Evolutionary conservation across 768 basidiomycete genomes (phyloP).

Genomic region (Suillus sp.): DNA sequence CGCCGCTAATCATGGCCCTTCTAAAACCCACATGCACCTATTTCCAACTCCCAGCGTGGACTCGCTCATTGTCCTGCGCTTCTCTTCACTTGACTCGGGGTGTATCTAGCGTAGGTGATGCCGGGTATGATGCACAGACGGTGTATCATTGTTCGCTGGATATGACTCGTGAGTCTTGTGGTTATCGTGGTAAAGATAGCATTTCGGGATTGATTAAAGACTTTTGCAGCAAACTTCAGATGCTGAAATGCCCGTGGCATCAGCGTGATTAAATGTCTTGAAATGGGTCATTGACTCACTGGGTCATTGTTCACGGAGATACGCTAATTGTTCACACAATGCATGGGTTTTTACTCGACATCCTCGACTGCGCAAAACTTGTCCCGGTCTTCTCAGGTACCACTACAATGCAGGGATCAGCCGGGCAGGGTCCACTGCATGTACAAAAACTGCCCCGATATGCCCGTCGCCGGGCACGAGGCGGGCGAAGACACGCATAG

Average conservation of each 20-base stretch:
- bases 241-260: too few species aligned
- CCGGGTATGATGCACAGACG: background rate
- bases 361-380: background rate
- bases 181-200: background rate
- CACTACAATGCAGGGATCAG: too few species aligned
- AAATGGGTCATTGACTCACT: background rate
- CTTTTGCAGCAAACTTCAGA: background rate
- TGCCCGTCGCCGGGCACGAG: constrained; percentile 1
- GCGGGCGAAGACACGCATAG: background rate
- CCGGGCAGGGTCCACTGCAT: background rate
- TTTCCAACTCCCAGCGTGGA: background rate
- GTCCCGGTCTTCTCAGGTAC: background rate
- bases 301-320: background rate
- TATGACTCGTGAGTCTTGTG: constrained; percentile 1
- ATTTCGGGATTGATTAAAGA: background rate
- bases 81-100: constrained; percentile 1
- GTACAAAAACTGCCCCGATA: background rate
- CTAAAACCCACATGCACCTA: background rate
- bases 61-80: background rate
- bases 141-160: constrained; percentile 7
- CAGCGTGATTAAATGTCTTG: background rate
- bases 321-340: background rate
- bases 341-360: background rate
- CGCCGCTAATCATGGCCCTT: background rate
- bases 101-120: background rate